phyloP scores from a whole-genome alignment of 2,329 filamentous ascomycete species.

The Chalaropsis thielavioides region DNA sequence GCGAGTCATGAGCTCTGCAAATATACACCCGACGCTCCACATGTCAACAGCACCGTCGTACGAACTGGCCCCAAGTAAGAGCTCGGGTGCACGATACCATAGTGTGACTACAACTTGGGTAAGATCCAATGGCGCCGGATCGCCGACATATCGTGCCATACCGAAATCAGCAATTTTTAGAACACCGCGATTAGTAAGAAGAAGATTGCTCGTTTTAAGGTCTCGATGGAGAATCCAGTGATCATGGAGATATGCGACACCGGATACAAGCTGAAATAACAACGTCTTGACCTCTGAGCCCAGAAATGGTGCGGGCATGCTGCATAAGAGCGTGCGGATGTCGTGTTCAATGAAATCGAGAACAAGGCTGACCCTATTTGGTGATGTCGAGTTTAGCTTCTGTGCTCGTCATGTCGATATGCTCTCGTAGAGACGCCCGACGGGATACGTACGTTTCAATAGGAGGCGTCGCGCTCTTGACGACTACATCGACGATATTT shows the following conservation, averaged over 20 bases:
- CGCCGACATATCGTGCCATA: constrained; percentile 82
- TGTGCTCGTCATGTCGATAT: constrained; percentile 17
- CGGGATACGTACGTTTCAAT: constrained; percentile 36
- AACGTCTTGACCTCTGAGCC: constrained; percentile 87
- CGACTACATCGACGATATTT: constrained; percentile 65
- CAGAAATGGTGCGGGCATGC: constrained; percentile 88
- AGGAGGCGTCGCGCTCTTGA: constrained; percentile 45
- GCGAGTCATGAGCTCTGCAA: constrained; percentile 75
- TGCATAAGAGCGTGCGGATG: constrained; percentile 79
- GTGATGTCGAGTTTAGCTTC: not conserved
- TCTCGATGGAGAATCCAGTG: constrained; percentile 89
- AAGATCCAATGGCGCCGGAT: constrained; percentile 58
- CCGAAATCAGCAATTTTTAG: constrained; percentile 97
- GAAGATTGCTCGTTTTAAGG: constrained; percentile 83
- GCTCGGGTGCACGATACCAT: constrained; percentile 89
- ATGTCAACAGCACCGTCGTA: constrained; percentile 75
- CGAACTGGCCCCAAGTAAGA: constrained; percentile 62
- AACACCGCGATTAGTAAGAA: constrained; percentile 87
- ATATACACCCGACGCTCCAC: constrained; percentile 94
- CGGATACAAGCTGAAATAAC: constrained; percentile 65
- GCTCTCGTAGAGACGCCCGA: not conserved
- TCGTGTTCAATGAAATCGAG: constrained; percentile 98
- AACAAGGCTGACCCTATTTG: constrained; percentile 66
- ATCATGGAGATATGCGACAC: constrained; percentile 71
- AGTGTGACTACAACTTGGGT: constrained; percentile 91